Conservation (phyloP, 2,329 filamentous ascomycete genomes). For the Phialemonium atrogriseum region DNA sequence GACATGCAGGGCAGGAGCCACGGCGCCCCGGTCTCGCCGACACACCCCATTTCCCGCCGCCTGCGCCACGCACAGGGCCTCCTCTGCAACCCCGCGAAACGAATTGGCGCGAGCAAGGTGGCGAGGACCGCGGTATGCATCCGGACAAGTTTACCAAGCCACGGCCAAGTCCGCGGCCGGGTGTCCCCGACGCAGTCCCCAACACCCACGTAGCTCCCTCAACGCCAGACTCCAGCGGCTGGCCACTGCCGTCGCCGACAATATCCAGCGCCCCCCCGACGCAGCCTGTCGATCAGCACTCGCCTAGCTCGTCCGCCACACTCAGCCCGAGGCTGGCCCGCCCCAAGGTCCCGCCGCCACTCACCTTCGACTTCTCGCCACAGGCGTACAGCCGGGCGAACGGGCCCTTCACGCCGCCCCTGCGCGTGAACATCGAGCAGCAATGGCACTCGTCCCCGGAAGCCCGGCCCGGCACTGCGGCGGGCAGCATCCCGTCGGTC, state of each 20-base stretch:
- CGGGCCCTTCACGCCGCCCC: slow-evolving; percentile 12
- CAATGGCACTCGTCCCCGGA: neutral
- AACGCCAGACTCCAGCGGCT: neutral
- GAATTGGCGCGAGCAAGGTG: too few species aligned
- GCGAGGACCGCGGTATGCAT: too few species aligned
- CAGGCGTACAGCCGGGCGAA: slow-evolving; percentile 13
- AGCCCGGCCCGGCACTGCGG: slow-evolving; percentile 2
- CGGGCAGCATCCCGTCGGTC: slow-evolving; percentile 2
- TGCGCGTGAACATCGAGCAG: slow-evolving; percentile 5
- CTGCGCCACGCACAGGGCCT: too few species aligned
- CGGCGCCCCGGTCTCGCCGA: too few species aligned
- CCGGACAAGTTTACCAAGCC: too few species aligned
- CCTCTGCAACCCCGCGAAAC: too few species aligned
- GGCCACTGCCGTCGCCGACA: too few species aligned
- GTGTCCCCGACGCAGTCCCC: neutral
- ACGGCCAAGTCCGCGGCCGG: too few species aligned
- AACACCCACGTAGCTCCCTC: neutral
- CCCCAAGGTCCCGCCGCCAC: slow-evolving; percentile 11
- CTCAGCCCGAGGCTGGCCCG: slow-evolving; percentile 4
- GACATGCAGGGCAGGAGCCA: too few species aligned
- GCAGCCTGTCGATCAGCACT: neutral
- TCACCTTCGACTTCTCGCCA: slow-evolving; percentile 17
- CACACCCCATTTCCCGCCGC: too few species aligned
- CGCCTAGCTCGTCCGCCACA: slow-evolving; percentile 6
- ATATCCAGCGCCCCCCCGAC: slow-evolving; percentile 1